Conservation (phyloP, 345 rosid genomes). For the Aquilaria sinensis region DNA sequence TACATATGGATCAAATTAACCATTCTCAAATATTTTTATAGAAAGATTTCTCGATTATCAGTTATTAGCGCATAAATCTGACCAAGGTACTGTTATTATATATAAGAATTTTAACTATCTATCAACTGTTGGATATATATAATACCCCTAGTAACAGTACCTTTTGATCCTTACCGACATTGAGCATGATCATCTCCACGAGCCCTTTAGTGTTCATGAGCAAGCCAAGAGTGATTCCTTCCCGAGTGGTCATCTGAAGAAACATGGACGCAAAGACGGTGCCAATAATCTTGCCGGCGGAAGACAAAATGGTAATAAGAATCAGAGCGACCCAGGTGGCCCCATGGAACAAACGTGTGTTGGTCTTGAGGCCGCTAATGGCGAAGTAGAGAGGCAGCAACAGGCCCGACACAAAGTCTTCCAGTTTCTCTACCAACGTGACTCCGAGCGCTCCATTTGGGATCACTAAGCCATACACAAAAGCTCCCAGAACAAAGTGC, state of each 20-base stretch:
- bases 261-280: slow-evolving; percentile 44
- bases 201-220: slow-evolving; percentile 96
- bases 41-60: no score
- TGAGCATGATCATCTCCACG: slow-evolving; percentile 83
- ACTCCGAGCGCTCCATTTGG: slow-evolving; percentile 92
- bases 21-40: no score
- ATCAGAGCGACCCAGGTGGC: slow-evolving; percentile 44
- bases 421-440: slow-evolving; percentile 84
- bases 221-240: slow-evolving; percentile 81
- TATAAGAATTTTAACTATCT: no score
- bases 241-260: slow-evolving; percentile 70
- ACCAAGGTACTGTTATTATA: no score
- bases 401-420: slow-evolving; percentile 96
- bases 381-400: slow-evolving; percentile 88
- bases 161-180: slow-evolving; percentile 86
- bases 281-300: slow-evolving; percentile 68
- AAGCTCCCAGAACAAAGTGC: slow-evolving; percentile 92
- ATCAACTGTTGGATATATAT: no score
- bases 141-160: slow-evolving; percentile 15
- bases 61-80: no score
- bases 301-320: slow-evolving; percentile 46
- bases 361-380: slow-evolving; percentile 87
- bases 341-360: slow-evolving; percentile 34
- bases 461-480: slow-evolving; percentile 79
- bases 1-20: slow-evolving; percentile 12